phyloP scores from a whole-genome alignment of 2,329 filamentous ascomycete genomes.

The Chrysosporium queenslandicum region DNA sequence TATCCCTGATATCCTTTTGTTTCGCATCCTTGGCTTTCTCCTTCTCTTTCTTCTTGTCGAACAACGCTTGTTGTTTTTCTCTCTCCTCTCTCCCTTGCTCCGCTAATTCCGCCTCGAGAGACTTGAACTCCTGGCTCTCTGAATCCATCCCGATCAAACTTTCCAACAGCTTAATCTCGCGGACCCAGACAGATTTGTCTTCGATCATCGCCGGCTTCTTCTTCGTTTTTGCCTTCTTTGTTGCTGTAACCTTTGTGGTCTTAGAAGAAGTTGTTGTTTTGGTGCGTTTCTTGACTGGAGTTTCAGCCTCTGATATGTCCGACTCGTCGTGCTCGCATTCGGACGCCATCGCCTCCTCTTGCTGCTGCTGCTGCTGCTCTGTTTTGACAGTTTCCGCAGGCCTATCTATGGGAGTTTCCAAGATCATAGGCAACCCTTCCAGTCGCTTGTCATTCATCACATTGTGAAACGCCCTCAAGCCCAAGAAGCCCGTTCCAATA shows the following conservation, averaged over 20 bases:
- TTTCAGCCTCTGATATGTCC: conserved; percentile 6
- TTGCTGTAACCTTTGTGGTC: conserved; percentile 15
- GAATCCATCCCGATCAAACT: conserved; percentile 73
- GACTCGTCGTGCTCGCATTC: conserved; percentile 19
- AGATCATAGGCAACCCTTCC: conserved; percentile 72
- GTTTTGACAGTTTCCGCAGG: conserved; percentile 37
- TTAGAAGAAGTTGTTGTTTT: conserved; percentile 14
- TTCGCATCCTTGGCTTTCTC: conserved; percentile 42
- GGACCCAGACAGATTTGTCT: conserved; percentile 76
- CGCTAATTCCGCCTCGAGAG: conserved; percentile 55
- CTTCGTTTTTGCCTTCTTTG: conserved; percentile 20
- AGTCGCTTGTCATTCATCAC: conserved; percentile 75
- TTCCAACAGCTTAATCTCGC: conserved; percentile 91
- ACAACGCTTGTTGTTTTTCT: conserved; percentile 64
- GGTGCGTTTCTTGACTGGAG: not conserved
- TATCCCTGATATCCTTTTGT: conserved; percentile 34
- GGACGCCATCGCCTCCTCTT: conserved; percentile 12
- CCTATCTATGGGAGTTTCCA: conserved; percentile 88
- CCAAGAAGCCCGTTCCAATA: conserved; percentile 89
- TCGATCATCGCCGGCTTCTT: conserved; percentile 44
- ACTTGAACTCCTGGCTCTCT: conserved; percentile 60
- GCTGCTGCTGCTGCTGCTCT: conserved; percentile 11
- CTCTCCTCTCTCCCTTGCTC: conserved; percentile 61
- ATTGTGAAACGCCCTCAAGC: conserved; percentile 79
- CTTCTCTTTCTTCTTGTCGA: conserved; percentile 61